Conservation (phyloP, 2,329 filamentous ascomycete species). For the Aspergillus amoenus region DNA sequence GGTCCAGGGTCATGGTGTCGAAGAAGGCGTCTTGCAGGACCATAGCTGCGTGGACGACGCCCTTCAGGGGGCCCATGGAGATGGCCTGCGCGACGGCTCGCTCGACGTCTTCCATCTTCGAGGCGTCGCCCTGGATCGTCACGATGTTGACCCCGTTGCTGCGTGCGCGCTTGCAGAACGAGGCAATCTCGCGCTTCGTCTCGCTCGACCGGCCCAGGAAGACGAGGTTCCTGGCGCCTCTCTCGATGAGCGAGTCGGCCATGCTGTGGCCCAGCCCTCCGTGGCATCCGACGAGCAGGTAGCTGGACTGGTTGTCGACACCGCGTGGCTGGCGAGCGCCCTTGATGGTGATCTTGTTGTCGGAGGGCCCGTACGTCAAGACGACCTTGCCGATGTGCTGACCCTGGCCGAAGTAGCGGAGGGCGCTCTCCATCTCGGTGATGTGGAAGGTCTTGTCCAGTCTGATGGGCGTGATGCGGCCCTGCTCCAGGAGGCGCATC, state of each 20-base stretch:
- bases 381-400: constrained; percentile 7
- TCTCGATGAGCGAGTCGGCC: constrained; percentile 13
- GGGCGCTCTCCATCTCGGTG: constrained; percentile 1
- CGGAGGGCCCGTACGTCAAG: not conserved
- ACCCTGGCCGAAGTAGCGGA: not conserved
- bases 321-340: not conserved
- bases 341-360: not conserved
- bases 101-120: constrained; percentile 6
- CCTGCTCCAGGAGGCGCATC: not conserved
- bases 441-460: constrained; percentile 1
- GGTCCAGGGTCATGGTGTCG: constrained; percentile 49
- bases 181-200: constrained; percentile 4
- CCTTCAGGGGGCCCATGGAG: constrained; percentile 6
- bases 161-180: not conserved
- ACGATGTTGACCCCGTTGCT: not conserved
- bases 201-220: constrained; percentile 50
- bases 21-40: constrained; percentile 48
- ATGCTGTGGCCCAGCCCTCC: constrained; percentile 55
- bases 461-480: not conserved
- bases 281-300: constrained; percentile 55
- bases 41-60: constrained; percentile 21
- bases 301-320: constrained; percentile 41
- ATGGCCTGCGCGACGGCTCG: not conserved
- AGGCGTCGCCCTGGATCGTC: not conserved
- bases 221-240: constrained; percentile 25